Conservation (phyloP, 257 asterid species). For the Penstemon eatonii region DNA sequence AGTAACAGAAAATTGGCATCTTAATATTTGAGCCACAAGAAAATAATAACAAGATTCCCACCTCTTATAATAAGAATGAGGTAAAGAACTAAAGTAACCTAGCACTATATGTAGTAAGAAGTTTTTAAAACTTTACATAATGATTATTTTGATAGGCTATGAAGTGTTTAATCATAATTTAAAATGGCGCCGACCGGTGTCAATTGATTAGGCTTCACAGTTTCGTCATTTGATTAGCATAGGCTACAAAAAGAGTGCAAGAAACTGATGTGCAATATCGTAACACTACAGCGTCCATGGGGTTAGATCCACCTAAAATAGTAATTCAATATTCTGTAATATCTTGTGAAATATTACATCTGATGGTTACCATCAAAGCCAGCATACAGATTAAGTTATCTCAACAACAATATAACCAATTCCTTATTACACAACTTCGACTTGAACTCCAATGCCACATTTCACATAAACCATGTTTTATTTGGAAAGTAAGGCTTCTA, state of each 20-base stretch:
- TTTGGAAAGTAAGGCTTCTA: slow-evolving; percentile 11
- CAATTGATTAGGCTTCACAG: neutral
- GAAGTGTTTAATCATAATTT: slow-evolving; percentile 2
- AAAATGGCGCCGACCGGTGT: slow-evolving; percentile 2
- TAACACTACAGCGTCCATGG: neutral
- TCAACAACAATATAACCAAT: neutral
- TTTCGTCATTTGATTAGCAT: slow-evolving; percentile 9
- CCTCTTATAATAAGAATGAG: slow-evolving; percentile 13
- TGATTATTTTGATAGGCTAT: slow-evolving; percentile 9
- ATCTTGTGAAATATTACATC: neutral
- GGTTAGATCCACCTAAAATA: neutral
- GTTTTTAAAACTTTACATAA: neutral
- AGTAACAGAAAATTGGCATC: neutral
- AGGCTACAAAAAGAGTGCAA: neutral
- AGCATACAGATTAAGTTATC: neutral
- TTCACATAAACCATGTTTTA: slow-evolving; percentile 2
- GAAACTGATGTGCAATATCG: neutral
- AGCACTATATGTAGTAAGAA: neutral
- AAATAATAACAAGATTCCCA: slow-evolving; percentile 5
- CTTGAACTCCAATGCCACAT: slow-evolving; percentile 3
- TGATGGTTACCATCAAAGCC: neutral
- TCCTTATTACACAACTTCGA: neutral
- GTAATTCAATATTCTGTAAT: neutral
- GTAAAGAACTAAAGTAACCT: neutral
- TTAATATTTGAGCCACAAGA: neutral